Percentiles rank a stretch among this genome's conserved stretches.
Evolutionary conservation across 2,329 filamentous ascomycete genomes (phyloP).

Genomic region (Fusarium bulbicola): DNA sequence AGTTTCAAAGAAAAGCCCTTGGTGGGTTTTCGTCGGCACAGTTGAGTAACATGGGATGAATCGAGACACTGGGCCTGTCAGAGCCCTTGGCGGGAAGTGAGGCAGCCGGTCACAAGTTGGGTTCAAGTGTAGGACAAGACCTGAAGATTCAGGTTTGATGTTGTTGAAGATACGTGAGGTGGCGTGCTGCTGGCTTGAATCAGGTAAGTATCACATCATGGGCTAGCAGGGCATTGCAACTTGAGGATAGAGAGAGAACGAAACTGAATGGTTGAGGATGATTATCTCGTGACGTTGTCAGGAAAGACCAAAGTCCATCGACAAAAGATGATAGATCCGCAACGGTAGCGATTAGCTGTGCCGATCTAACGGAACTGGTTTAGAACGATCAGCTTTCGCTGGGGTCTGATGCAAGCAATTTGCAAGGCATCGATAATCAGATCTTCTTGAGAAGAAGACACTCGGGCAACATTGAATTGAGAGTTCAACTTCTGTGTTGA

Average conservation of each 20-base stretch:
- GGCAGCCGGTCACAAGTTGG: conserved; percentile 31
- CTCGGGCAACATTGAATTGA: neutral
- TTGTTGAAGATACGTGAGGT: neutral
- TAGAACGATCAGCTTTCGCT: conserved; percentile 21
- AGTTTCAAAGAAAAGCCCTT: conserved; percentile 33
- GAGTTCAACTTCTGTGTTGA: conserved; percentile 1
- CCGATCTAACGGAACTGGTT: conserved; percentile 23
- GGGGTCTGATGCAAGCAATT: conserved; percentile 34
- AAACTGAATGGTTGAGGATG: neutral
- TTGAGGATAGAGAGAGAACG: neutral
- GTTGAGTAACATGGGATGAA: conserved; percentile 39
- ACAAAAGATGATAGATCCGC: neutral
- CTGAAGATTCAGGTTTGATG: conserved; percentile 10
- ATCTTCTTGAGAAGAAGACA: neutral
- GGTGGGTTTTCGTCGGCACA: conserved; percentile 1
- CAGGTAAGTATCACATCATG: neutral
- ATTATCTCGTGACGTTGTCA: neutral
- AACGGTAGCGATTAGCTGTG: conserved; percentile 20
- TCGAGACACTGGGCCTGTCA: conserved; percentile 14
- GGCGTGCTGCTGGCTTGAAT: neutral
- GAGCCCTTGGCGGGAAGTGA: conserved; percentile 19
- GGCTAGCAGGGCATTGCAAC: neutral
- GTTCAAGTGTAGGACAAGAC: neutral
- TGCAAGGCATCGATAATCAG: conserved; percentile 8
- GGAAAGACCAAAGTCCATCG: neutral